Base-by-base conservation (phyloP, 1,139 yeast genomes). In the Magnusiomyces tetraspermus region DNA sequence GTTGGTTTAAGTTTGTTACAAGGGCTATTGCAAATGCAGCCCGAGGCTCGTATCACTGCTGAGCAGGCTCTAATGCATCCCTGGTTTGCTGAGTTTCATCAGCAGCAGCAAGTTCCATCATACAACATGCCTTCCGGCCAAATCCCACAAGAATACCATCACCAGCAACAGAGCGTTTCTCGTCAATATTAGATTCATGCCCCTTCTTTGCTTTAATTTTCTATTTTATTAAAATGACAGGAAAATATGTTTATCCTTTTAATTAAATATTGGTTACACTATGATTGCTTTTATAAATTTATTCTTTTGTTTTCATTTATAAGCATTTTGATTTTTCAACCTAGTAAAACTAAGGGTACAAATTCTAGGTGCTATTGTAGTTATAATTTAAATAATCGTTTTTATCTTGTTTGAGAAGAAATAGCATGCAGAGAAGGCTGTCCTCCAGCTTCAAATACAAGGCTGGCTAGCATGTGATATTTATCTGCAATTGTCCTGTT, bases 61-160 rank as follows among this genome's bases (percentile, higher is more conserved):
- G 78, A 92, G 59, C 96, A 87, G 67, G 96, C 96, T 1, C 76
- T 92, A 61, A 92, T 85, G 62, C 97, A 90, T 66, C 95, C 96
- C 2, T 92, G 97, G 96, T 90, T 92, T 68, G 85, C 85, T 53
- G 97, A 90, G 64, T 83, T 82, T 54, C 55, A 61, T 28, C 56
- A 53, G 17, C 49, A 48, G 24, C 49, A 48, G 28, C 46, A 37
- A 48, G 26, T 51, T 49, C 15, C 51, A 50, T n/a, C n/a, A 8
- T 47, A 40, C 46, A 17, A 54, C 53, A 37, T 51, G 49, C 37
- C 53, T 44, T 36, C 52, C 31, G 43, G 51, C 37, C 38, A 30
- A 28, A 21, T 37, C 11, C 23, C 41, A 33, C 28, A 24, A 46
- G 49, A 47, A 3, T 38, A 50, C 19, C 40, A 36, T n/a, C 40